A percentile compares a stretch with the other conserved stretches of the same genome.
Conservation (phyloP, 2,329 filamentous ascomycete species). For the Calonectria montana region DNA sequence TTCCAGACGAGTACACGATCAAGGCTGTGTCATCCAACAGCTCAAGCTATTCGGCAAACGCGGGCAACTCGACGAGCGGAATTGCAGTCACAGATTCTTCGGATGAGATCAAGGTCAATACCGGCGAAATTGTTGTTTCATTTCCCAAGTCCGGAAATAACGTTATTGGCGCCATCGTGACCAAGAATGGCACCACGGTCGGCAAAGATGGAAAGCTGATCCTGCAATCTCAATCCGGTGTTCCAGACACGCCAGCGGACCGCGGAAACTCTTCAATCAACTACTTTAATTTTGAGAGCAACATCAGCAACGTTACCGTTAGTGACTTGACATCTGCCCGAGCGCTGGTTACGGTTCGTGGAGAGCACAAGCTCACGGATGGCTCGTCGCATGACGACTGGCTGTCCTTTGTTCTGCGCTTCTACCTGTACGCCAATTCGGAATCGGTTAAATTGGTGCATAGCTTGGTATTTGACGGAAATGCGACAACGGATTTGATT, state of each 20-base stretch:
- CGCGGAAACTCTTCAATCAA: conserved; percentile 47
- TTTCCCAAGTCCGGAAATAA: conserved; percentile 57
- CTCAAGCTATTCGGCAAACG: conserved; percentile 17
- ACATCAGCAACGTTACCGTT: conserved; percentile 62
- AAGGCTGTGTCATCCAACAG: conserved; percentile 32
- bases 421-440: conserved; percentile 69
- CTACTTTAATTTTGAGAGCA: conserved; percentile 60
- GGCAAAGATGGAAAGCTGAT: conserved; percentile 62
- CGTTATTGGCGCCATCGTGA: conserved; percentile 54
- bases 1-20: conserved; percentile 55
- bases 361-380: conserved; percentile 50
- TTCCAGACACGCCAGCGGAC: conserved; percentile 47
- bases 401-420: conserved; percentile 63
- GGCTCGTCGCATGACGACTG: conserved; percentile 52
- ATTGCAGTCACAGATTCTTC: conserved; percentile 33
- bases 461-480: conserved; percentile 66
- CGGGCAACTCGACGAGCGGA: not conserved
- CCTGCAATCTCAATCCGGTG: conserved; percentile 62
- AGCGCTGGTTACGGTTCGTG: conserved; percentile 59
- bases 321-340: conserved; percentile 49
- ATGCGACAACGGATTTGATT: conserved; percentile 62
- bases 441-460: conserved; percentile 66
- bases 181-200: conserved; percentile 54
- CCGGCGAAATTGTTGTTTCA: conserved; percentile 54
- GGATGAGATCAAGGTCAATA: conserved; percentile 53